A percentile compares a stretch with the other conserved stretches of the same genome.
Conservation (phyloP, 2,329 filamentous ascomycete species). For the Epichloe uncinata region DNA sequence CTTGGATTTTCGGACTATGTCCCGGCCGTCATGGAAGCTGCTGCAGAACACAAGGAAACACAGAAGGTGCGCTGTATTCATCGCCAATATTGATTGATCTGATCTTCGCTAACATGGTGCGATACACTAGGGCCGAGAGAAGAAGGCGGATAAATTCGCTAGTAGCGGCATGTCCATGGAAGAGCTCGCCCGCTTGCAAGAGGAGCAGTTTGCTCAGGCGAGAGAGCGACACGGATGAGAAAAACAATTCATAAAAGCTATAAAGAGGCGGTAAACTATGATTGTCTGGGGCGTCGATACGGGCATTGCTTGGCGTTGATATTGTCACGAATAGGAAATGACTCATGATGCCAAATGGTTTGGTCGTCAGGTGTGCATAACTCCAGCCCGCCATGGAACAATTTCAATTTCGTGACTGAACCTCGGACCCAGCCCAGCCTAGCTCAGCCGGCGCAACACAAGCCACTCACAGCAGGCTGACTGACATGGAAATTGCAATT, state of each 20-base stretch:
- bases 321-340: neutral
- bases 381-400: neutral
- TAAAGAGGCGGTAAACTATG: slow-evolving; percentile 1
- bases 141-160: slow-evolving; percentile 94
- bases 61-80: slow-evolving; percentile 55
- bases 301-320: slow-evolving; percentile 24
- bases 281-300: slow-evolving; percentile 11
- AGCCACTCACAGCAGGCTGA: too few relatives aligned
- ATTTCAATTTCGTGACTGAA: too few relatives aligned
- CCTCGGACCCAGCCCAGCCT: too few relatives aligned
- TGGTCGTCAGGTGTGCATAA: neutral
- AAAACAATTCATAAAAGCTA: neutral
- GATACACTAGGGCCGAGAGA: slow-evolving; percentile 65
- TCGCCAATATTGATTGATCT: slow-evolving; percentile 25
- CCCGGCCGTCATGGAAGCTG: slow-evolving; percentile 71
- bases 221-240: slow-evolving; percentile 20
- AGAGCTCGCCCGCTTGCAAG: slow-evolving; percentile 75
- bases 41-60: slow-evolving; percentile 81
- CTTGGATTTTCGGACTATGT: slow-evolving; percentile 91
- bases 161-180: slow-evolving; percentile 86
- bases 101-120: slow-evolving; percentile 25
- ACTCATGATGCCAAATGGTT: neutral
- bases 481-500: too few relatives aligned
- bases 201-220: slow-evolving; percentile 79
- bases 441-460: too few relatives aligned